These are phyloP conservation scores for Phaseolus lunatus DNA, from an alignment of 306 rosid species.

Conservation along the genomic window DNA sequence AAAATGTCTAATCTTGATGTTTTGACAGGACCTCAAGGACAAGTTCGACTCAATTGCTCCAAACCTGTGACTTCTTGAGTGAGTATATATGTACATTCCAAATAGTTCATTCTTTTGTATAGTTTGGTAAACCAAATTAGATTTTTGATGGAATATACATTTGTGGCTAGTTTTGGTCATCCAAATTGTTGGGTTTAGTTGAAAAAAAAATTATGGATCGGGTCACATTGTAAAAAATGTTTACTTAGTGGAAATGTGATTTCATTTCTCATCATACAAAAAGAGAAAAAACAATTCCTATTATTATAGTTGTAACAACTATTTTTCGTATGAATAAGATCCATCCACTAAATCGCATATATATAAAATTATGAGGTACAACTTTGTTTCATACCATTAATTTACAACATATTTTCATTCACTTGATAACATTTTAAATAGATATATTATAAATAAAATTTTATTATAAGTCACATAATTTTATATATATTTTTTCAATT, in stretches of 20 bases:
- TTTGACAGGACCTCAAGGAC: constrained; percentile 53
- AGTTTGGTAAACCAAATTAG: not conserved
- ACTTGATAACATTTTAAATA: too few relatives aligned
- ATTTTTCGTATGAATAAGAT: not conserved
- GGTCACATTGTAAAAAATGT: not conserved
- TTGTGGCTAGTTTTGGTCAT: constrained; percentile 14
- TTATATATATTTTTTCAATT: too few relatives aligned
- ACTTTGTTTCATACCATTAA: not conserved
- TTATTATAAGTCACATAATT: too few relatives aligned
- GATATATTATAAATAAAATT: too few relatives aligned
- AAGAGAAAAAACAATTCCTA: not conserved
- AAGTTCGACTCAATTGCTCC: constrained; percentile 55
- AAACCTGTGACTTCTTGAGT: constrained; percentile 28
- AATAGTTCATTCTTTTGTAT: not conserved
- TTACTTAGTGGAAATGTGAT: not conserved
- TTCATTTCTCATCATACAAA: not conserved
- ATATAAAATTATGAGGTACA: not conserved
- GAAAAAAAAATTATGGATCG: constrained; percentile 15
- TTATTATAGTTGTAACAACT: not conserved
- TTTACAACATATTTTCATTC: too few relatives aligned
- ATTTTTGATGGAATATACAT: not conserved
- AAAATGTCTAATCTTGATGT: constrained; percentile 73
- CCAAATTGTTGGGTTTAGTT: not conserved
- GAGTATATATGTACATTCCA: not conserved
- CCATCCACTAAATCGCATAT: not conserved